Evolutionary conservation across 257 asterid species (phyloP), one percentile per base, ranked within the genome.

Genomic region (Salvia hispanica): DNA sequence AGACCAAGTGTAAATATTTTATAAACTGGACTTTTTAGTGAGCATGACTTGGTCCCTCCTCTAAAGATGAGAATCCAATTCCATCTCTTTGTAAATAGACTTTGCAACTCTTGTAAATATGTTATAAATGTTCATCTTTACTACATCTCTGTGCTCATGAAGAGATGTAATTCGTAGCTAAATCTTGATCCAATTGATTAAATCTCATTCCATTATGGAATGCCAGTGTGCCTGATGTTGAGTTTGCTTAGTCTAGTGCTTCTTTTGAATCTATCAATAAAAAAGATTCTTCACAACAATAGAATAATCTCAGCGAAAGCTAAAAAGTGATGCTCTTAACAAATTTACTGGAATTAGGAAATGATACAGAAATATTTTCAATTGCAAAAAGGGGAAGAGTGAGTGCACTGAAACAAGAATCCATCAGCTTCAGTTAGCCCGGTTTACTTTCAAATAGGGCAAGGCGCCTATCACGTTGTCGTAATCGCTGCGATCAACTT

Each of bases 401-500:
- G 65, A 33, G 50, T 58, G 52, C 64, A 70, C 33, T 10, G 53
- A 69, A 72, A 62, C 66, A 67, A 58, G 43, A 46, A 43, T 10
- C 16, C 58, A 50, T 76, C 78, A 58, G 58, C 81, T 69, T 73
- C 80, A 88, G 74, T 85, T 86, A 5, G 89, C 68, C 25, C 97
- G 82, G 78, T 93, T 90, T 21, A 88, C 97, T 80, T 93, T 90
- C 87, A 93, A 72, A 56, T 93, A 93, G 4, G 99, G 99, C 84
- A 93, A 83, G 33, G 97, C 97, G 40, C 99, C 97, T 1, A 90
- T 81, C 64, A 93, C 97, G 18, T 93, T 93, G 88, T 86, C 69
- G 72, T 90, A 93, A 84, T 93, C 99, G 14, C 97, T 77, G 39
- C 96, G 92, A 68, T 90, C 84, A 60, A 93, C 97, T 90, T 90